Evolutionary conservation across 164 flowering plant species (phyloP).

Genomic region (Umbilicus rupestris): DNA sequence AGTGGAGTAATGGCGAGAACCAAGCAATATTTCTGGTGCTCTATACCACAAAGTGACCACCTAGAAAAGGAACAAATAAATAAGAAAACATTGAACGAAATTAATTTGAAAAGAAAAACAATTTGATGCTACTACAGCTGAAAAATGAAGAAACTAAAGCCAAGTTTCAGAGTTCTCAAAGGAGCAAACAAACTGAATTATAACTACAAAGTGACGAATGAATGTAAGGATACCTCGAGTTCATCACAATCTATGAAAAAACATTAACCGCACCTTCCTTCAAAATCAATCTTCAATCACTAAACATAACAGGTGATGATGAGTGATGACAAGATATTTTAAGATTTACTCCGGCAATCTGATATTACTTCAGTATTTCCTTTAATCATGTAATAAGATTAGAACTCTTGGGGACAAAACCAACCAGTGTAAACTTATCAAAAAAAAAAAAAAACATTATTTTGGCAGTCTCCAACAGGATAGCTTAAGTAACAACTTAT

Average conservation of each 20-base stretch:
- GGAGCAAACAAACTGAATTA: no score
- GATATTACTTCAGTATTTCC: no score
- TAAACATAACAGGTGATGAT: no score
- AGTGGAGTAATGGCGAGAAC: conserved; percentile 92
- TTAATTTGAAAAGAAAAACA: neutral
- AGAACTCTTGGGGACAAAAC: no score
- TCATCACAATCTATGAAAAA: neutral
- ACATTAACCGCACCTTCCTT: no score
- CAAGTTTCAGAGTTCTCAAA: no score
- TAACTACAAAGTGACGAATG: neutral
- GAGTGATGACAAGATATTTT: no score
- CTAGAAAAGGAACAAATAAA: conserved; percentile 33
- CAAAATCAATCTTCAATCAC: no score
- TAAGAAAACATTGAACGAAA: neutral
- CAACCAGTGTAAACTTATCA: no score
- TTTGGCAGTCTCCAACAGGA: no score
- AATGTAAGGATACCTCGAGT: neutral
- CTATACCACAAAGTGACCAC: conserved; percentile 97
- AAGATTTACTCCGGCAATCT: neutral
- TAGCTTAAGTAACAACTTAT: neutral
- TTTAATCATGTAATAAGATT: no score
- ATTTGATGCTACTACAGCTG: neutral
- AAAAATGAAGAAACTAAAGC: neutral
- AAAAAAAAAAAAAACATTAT: no score
- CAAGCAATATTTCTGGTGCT: conserved; percentile 97